These are phyloP conservation scores for Bertia moriformis DNA, from an alignment of 2,329 filamentous ascomycete genomes.

Conservation along the genomic window DNA sequence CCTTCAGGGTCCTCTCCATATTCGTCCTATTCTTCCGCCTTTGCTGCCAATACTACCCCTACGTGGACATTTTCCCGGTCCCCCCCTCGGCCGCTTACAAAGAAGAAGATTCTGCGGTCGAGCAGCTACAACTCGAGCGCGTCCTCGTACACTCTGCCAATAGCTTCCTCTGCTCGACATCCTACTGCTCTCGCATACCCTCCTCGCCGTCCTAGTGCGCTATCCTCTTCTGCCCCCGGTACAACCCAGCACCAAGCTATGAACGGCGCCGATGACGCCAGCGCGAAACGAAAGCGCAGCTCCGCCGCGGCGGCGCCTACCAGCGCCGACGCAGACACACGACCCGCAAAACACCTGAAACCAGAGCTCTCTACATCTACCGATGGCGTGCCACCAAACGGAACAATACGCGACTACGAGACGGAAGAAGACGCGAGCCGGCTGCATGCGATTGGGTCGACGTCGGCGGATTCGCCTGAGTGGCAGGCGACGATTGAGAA, in stretches of 20 bases:
- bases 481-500: slow-evolving; percentile 94
- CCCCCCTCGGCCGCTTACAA: no score
- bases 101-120: no score
- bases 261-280: not conserved
- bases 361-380: not conserved
- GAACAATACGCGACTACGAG: not conserved
- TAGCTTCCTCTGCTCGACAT: no score
- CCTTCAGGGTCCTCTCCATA: no score
- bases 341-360: slow-evolving; percentile 1
- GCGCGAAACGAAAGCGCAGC: not conserved
- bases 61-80: no score
- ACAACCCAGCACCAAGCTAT: no score
- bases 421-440: not conserved
- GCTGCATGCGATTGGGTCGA: slow-evolving; percentile 1
- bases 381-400: not conserved
- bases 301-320: not conserved
- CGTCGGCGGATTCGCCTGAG: slow-evolving; percentile 50
- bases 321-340: not conserved
- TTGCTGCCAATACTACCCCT: no score
- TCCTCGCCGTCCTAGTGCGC: no score
- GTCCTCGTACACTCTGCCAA: no score
- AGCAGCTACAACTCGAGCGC: no score
- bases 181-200: no score
- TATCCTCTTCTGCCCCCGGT: no score
- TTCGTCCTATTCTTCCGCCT: not conserved